A percentile compares a stretch with the other conserved stretches of the same genome.
Evolutionary conservation across 768 basidiomycete species (phyloP).

Genomic region (Exsudoporus frostii): DNA sequence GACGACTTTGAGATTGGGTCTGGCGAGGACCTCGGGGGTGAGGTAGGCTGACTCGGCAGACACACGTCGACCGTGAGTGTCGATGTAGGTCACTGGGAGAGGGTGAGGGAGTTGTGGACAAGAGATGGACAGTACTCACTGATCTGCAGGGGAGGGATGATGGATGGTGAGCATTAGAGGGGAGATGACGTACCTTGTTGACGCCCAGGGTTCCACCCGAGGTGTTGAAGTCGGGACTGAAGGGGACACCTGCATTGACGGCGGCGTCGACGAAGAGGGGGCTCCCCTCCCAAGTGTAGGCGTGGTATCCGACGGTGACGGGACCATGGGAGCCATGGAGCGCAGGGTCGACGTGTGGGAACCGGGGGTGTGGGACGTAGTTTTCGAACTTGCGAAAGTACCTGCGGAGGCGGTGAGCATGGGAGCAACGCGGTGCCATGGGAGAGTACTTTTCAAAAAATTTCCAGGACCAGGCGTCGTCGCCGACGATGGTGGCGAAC

Average conservation of each 20-base stretch:
- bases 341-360: slow-evolving; percentile 46
- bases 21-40: slow-evolving; percentile 56
- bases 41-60: slow-evolving; percentile 68
- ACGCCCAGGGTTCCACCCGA: slow-evolving; percentile 55
- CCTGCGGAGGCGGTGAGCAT: slow-evolving; percentile 32
- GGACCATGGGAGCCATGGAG: slow-evolving; percentile 54
- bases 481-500: slow-evolving; percentile 53
- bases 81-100: slow-evolving; percentile 62
- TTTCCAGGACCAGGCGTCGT: slow-evolving; percentile 54
- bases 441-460: slow-evolving; percentile 44
- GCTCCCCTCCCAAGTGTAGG: slow-evolving; percentile 42
- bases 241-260: slow-evolving; percentile 47
- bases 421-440: background rate
- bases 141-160: slow-evolving; percentile 29
- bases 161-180: background rate
- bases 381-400: slow-evolving; percentile 70
- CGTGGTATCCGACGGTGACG: slow-evolving; percentile 56
- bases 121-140: slow-evolving; percentile 32
- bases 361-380: slow-evolving; percentile 47
- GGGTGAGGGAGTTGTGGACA: background rate
- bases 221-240: slow-evolving; percentile 56
- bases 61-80: slow-evolving; percentile 49
- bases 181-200: slow-evolving; percentile 45
- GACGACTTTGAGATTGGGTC: slow-evolving; percentile 64
- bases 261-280: slow-evolving; percentile 56